Base-by-base conservation (phyloP, 805 yeast genomes). In the Candida ascalaphidarum region DNA sequence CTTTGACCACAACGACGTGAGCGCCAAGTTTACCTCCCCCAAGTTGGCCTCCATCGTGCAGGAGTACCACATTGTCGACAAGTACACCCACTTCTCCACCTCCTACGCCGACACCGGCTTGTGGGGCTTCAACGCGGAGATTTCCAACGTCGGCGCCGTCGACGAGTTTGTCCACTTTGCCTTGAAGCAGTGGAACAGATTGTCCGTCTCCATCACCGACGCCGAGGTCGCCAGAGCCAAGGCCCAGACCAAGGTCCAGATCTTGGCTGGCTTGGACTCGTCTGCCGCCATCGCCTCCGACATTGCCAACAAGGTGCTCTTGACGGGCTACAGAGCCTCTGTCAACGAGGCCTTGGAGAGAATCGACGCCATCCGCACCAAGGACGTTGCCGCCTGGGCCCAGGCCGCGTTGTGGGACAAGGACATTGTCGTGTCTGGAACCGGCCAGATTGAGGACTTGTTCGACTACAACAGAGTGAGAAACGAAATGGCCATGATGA, bases 401-500 rank as follows among this genome's bases (percentile, higher is more conserved):
- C 70, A 71, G 50, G 65, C 68, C 37, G 66, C 73, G 59, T 68
- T 82, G 56, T 82, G 85, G 82, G 94, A 82, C 62, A 81, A 52
- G 53, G 94, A 82, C 61, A 66, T 82, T 49, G 94, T 84, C 44
- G 64, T 82, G 47, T 70, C 89, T 35, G 92, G 81, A 59, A 73
- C 82, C 40, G 94, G 94, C 60, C 82, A 78, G 65, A 81, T 80
- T 63, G 94, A 82, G 71, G 84, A 68, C 42, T 66, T 82, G 60
- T 66, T 81, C 54, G 94, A 82, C 59, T 82, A 82, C 75, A 68
- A 65, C 74, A 78, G 89, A 76, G 64, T 76, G 58, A 80, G 94
- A 78, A 79, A 77, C 62, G 88, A 80, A 50, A 82, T 83, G 86
- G 74, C 92, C 49, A 73, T 80, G 83, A 68, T 81, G 77, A 81